These are phyloP conservation scores for Coccomyxa sp. DNA, from an alignment of 139 green algal species.

Conservation along the genomic window DNA sequence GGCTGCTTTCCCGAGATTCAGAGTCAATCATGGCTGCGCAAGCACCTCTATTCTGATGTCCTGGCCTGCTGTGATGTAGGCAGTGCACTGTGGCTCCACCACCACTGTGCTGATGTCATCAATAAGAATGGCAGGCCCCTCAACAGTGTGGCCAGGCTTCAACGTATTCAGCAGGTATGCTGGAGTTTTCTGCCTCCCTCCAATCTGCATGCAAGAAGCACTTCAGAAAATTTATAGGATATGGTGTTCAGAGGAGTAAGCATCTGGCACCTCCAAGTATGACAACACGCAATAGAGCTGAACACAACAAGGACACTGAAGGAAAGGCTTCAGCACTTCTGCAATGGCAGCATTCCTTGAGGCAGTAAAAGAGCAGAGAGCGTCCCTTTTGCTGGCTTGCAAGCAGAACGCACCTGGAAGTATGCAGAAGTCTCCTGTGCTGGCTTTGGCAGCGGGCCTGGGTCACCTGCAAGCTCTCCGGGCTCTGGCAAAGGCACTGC, in stretches of 20 bases:
- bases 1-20: too few species aligned
- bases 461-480: not conserved
- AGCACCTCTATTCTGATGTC: slow-evolving; percentile 77
- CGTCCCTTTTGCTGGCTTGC: too few species aligned
- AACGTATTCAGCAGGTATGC: slow-evolving; percentile 73
- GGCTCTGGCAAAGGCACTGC: slow-evolving; percentile 25
- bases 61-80: slow-evolving; percentile 64
- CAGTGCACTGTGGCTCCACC: slow-evolving; percentile 83
- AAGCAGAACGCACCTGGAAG: slow-evolving; percentile 29
- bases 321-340: too few species aligned
- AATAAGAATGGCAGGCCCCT: slow-evolving; percentile 89
- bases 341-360: too few species aligned
- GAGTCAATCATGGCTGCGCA: not conserved
- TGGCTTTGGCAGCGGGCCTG: slow-evolving; percentile 45
- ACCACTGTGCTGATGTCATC: slow-evolving; percentile 89
- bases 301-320: not conserved
- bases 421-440: slow-evolving; percentile 38
- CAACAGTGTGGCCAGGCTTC: slow-evolving; percentile 46
- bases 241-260: not conserved
- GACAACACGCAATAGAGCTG: not conserved
- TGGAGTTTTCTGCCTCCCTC: slow-evolving; percentile 66
- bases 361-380: too few species aligned
- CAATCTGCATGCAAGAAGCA: slow-evolving; percentile 27
- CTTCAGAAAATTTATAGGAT: too few species aligned
- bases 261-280: not conserved